A percentile compares a stretch with the other conserved stretches of the same genome.
Conservation (phyloP, 768 basidiomycete genomes). For the Hemileccinum rubropunctum region DNA sequence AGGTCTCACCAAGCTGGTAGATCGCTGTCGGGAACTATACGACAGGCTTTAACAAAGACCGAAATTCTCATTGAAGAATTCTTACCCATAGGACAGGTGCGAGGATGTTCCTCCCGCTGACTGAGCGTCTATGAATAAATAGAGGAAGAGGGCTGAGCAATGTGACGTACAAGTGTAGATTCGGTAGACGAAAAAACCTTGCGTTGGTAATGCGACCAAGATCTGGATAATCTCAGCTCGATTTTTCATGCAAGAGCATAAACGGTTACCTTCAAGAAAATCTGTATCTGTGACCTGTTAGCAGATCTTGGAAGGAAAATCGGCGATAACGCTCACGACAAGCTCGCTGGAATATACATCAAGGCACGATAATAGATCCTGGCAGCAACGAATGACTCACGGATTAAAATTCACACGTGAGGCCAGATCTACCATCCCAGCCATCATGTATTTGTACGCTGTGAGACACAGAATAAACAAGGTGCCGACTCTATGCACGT, state of each 20-base stretch:
- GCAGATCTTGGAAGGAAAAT: background rate
- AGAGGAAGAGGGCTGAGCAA: background rate
- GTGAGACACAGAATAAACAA: background rate
- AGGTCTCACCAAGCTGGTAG: slow-evolving; percentile 11
- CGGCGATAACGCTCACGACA: background rate
- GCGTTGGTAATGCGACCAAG: background rate
- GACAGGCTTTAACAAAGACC: background rate
- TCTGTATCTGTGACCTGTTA: background rate
- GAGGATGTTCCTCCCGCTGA: slow-evolving; percentile 2
- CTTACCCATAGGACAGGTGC: slow-evolving; percentile 13
- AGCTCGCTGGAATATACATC: background rate
- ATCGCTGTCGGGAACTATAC: slow-evolving; percentile 2
- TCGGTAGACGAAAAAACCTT: slow-evolving; percentile 1
- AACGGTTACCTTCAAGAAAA: background rate
- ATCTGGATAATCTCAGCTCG: background rate
- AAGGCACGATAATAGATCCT: background rate
- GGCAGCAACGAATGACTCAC: background rate
- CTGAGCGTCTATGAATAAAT: background rate
- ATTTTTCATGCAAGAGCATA: no score
- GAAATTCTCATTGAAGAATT: background rate
- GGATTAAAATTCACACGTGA: background rate
- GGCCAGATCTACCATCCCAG: background rate
- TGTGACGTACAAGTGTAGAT: slow-evolving; percentile 2
- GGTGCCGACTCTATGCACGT: background rate
- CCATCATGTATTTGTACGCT: background rate